Conservation (phyloP, 2,329 filamentous ascomycete genomes). For the Colletotrichum sp. region DNA sequence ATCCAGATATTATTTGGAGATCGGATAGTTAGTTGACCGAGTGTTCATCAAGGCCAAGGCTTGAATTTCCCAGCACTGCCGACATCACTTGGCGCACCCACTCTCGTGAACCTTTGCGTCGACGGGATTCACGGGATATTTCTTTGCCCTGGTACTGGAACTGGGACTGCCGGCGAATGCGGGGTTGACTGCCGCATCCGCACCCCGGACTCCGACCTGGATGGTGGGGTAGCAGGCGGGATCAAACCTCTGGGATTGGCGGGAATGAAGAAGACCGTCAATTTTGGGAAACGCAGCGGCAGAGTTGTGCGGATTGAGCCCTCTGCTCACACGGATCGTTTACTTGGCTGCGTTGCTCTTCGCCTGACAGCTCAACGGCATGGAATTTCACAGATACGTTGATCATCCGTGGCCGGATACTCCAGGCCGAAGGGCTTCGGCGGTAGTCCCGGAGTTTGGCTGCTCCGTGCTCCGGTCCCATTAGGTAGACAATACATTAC, state of each 20-base stretch:
- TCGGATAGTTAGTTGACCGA: neutral
- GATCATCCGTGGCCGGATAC: neutral
- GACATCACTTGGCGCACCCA: neutral
- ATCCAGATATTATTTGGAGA: fast-evolving
- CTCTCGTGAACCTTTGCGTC: neutral
- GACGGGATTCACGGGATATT: neutral
- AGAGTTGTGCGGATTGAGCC: neutral
- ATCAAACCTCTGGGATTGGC: neutral
- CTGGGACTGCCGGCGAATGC: neutral
- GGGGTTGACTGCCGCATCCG: constrained; percentile 2
- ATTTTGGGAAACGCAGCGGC: neutral
- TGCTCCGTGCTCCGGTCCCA: neutral
- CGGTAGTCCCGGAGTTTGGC: neutral
- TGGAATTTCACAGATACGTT: neutral
- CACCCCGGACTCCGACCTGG: neutral
- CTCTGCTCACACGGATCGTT: neutral
- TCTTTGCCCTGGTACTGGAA: neutral
- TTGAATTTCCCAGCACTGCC: neutral
- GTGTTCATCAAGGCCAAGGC: neutral
- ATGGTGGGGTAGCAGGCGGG: neutral
- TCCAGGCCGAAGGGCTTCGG: neutral
- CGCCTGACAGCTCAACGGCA: neutral
- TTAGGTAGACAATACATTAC: neutral
- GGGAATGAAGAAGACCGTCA: neutral
- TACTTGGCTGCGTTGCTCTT: neutral